Conservation (phyloP, 2,329 filamentous ascomycete genomes). For the Ceratocystis alfenasii region DNA sequence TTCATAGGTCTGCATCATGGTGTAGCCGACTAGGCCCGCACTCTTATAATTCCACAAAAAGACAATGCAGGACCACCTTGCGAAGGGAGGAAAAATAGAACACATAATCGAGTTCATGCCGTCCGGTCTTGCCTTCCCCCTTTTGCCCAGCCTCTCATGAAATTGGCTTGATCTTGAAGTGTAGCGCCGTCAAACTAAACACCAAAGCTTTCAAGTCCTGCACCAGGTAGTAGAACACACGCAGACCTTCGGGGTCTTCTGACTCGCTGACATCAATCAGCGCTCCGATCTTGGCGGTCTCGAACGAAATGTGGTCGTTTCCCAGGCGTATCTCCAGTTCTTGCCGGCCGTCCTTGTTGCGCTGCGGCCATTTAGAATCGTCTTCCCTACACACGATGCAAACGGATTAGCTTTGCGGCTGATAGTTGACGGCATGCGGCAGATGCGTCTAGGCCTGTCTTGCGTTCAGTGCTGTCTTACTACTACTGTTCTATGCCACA, state of each 20-base stretch:
- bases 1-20: too few relatives aligned
- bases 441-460: neutral
- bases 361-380: slow-evolving; percentile 95
- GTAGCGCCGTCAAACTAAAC: slow-evolving; percentile 88
- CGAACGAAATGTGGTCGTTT: slow-evolving; percentile 94
- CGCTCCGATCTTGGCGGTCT: slow-evolving; percentile 98
- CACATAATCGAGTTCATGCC: too few relatives aligned
- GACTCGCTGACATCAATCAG: slow-evolving; percentile 94
- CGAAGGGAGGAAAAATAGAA: too few relatives aligned
- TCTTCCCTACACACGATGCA: slow-evolving; percentile 59
- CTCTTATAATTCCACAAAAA: too few relatives aligned
- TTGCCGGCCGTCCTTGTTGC: slow-evolving; percentile 97
- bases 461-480: too few relatives aligned
- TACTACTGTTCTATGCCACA: too few relatives aligned
- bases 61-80: too few relatives aligned
- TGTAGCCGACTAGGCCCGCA: too few relatives aligned
- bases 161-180: slow-evolving; percentile 90
- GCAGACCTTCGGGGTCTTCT: slow-evolving; percentile 84
- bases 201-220: slow-evolving; percentile 94
- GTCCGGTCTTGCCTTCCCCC: neutral
- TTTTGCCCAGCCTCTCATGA: slow-evolving; percentile 28
- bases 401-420: neutral
- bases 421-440: neutral
- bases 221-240: slow-evolving; percentile 97
- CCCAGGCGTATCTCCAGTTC: slow-evolving; percentile 90